Conservation (phyloP, 2,329 filamentous ascomycete genomes). For the Alternaria sp. region DNA sequence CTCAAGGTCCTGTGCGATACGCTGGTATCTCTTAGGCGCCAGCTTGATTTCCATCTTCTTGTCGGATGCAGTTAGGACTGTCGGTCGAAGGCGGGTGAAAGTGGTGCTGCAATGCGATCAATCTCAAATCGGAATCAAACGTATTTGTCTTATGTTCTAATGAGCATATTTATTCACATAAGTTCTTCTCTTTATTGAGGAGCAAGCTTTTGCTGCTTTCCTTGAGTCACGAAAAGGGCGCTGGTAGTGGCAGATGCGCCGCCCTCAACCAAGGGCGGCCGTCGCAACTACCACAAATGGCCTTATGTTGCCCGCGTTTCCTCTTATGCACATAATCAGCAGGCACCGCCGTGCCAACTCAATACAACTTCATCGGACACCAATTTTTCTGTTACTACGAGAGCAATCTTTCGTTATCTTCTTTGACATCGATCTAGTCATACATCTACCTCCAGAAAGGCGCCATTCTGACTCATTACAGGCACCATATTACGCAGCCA, state of each 20-base stretch:
- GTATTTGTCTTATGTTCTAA: neutral
- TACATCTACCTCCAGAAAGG: neutral
- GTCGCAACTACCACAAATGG: neutral
- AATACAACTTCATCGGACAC: neutral
- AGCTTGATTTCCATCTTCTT: neutral
- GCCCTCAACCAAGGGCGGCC: too few species aligned
- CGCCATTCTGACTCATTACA: neutral
- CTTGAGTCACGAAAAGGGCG: neutral
- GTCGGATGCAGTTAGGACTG: neutral
- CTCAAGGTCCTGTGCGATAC: slow-evolving; percentile 12
- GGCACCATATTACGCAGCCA: slow-evolving; percentile 7
- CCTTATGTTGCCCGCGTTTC: neutral
- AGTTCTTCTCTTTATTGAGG: neutral
- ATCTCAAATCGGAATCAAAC: rapidly evolving
- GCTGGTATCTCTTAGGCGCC: neutral
- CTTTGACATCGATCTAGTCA: neutral
- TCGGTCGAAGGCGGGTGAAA: neutral
- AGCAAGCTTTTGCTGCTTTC: neutral
- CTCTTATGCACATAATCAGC: neutral
- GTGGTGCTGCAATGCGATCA: neutral
- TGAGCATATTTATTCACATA: neutral
- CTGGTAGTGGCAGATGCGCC: too few species aligned
- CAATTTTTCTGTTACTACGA: neutral
- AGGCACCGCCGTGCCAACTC: neutral
- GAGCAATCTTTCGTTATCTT: neutral